These are phyloP conservation scores for Fusarium foetens DNA, from an alignment of 2,329 filamentous ascomycete genomes.

Conservation along the genomic window DNA sequence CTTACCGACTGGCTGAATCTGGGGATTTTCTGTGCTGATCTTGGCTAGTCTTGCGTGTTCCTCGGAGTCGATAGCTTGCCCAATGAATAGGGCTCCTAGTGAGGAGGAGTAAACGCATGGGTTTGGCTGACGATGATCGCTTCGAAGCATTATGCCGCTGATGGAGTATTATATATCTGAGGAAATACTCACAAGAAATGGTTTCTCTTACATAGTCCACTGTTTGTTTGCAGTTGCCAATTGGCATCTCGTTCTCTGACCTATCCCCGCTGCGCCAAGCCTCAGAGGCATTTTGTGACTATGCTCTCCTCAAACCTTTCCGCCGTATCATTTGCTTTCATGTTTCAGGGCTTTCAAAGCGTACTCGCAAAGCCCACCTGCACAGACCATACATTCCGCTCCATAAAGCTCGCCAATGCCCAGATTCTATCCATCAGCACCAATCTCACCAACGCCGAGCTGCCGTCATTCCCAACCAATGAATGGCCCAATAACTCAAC, in stretches of 20 bases:
- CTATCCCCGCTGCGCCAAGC: neutral
- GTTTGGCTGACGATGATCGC: neutral
- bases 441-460: neutral
- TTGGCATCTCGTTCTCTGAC: neutral
- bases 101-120: neutral
- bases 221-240: neutral
- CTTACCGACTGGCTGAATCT: neutral
- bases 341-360: neutral
- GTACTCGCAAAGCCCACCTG: neutral
- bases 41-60: neutral
- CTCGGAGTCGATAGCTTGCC: neutral
- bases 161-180: neutral
- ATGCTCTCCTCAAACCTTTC: slow-evolving; percentile 4
- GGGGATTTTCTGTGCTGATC: neutral
- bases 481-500: slow-evolving; percentile 2
- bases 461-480: neutral
- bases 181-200: neutral
- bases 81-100: neutral
- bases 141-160: too few relatives aligned
- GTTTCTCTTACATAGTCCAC: neutral
- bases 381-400: neutral
- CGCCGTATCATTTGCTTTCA: neutral
- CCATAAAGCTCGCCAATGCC: neutral
- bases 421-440: neutral
- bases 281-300: neutral